Conservation (phyloP, 106 monocot genomes). For the Narthecium ossifragum region DNA sequence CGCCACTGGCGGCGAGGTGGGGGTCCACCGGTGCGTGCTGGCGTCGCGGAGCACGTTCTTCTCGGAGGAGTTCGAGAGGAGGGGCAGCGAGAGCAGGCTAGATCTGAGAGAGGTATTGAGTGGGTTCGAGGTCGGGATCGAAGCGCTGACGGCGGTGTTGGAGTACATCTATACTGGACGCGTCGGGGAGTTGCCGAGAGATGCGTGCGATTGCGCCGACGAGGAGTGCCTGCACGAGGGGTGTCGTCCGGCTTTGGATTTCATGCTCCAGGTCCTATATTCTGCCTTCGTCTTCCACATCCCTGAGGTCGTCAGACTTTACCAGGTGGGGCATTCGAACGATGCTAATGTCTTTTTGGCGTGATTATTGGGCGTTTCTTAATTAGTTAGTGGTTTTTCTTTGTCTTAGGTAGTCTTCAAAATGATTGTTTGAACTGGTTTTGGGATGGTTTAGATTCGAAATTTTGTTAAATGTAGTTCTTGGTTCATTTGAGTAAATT, state of each 20-base stretch:
- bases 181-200: slow-evolving; percentile 37
- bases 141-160: slow-evolving; percentile 46
- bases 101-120: slow-evolving; percentile 29
- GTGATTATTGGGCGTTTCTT: not conserved
- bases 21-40: slow-evolving; percentile 74
- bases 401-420: not conserved
- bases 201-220: slow-evolving; percentile 56
- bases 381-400: not conserved
- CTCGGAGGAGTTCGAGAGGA: slow-evolving; percentile 26
- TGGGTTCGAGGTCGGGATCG: slow-evolving; percentile 40
- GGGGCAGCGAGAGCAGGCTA: slow-evolving; percentile 2
- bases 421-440: not conserved
- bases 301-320: slow-evolving; percentile 66
- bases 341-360: too few species aligned
- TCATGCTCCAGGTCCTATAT: slow-evolving; percentile 57
- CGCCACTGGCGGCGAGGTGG: slow-evolving; percentile 16
- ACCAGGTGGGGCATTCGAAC: slow-evolving; percentile 74
- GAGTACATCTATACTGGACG: slow-evolving; percentile 66
- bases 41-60: slow-evolving; percentile 78
- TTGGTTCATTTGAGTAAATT: not conserved
- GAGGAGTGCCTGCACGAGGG: slow-evolving; percentile 49
- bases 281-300: slow-evolving; percentile 53
- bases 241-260: slow-evolving; percentile 67
- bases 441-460: not conserved
- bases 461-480: not conserved